These are phyloP conservation scores for Ophiognomonia clavigignenti-juglandacearum DNA, from an alignment of 2,329 filamentous ascomycete species.

Conservation along the genomic window DNA sequence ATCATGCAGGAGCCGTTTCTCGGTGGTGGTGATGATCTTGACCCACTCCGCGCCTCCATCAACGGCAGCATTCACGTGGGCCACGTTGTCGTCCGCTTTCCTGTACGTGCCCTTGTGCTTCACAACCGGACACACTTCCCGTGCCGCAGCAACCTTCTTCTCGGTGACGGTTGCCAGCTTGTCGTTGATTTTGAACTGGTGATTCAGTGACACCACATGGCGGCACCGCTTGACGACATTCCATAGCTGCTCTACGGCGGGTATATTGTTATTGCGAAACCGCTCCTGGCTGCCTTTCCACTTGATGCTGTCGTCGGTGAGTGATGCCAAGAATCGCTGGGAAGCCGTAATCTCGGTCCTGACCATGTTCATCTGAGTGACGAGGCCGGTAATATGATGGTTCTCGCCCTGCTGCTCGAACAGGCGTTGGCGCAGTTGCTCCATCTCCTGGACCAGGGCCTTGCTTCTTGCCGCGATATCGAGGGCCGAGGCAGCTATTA, in stretches of 20 bases:
- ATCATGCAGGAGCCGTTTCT: constrained; percentile 25
- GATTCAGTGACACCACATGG: constrained; percentile 4
- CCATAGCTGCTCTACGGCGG: constrained; percentile 12
- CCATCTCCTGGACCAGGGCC: constrained; percentile 11
- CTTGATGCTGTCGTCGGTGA: not conserved
- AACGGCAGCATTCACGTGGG: constrained; percentile 25
- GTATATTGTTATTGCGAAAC: constrained; percentile 12
- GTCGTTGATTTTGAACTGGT: not conserved
- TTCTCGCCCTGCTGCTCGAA: not conserved
- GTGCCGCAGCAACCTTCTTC: not conserved
- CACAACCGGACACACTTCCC: not conserved
- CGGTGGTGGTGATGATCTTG: constrained; percentile 27
- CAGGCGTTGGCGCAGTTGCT: constrained; percentile 7
- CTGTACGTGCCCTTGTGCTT: constrained; percentile 1
- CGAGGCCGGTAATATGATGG: constrained; percentile 7
- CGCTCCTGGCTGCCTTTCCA: constrained; percentile 4
- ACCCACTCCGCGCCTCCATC: constrained; percentile 30
- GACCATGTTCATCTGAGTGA: constrained; percentile 2
- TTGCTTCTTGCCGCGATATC: constrained; percentile 9
- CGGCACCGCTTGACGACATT: constrained; percentile 11
- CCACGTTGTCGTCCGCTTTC: not conserved
- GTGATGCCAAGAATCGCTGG: not conserved
- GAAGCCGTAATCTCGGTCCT: constrained; percentile 5
- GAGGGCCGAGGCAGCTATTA: too few relatives aligned
- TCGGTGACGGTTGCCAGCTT: not conserved